These are phyloP conservation scores for Nidularia sp. DNA, from an alignment of 768 basidiomycete genomes.

Conservation along the genomic window DNA sequence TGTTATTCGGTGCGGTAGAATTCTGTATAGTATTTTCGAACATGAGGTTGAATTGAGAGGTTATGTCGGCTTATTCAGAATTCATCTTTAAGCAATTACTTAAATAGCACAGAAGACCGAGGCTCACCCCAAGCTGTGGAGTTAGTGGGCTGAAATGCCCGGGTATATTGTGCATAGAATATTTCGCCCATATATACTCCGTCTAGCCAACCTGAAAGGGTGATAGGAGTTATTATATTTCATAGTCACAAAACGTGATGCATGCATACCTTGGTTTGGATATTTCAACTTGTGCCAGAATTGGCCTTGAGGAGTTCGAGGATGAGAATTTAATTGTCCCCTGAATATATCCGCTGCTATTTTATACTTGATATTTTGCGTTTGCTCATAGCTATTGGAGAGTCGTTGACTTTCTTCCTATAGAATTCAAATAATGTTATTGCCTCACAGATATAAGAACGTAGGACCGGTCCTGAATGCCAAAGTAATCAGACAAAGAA, in stretches of 20 bases:
- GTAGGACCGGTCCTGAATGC: conserved; percentile 2
- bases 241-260: not conserved
- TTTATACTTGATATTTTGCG: conserved; percentile 32
- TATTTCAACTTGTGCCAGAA: conserved; percentile 44
- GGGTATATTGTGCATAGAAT: conserved; percentile 38
- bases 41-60: conserved; percentile 37
- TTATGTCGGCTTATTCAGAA: conserved; percentile 28
- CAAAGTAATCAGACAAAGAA: not conserved
- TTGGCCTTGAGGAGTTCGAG: conserved; percentile 39
- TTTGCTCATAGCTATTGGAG: conserved; percentile 25
- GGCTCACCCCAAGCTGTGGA: conserved; percentile 31
- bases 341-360: conserved; percentile 34
- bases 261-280: conserved; percentile 32
- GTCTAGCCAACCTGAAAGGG: conserved; percentile 34
- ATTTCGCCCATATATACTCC: conserved; percentile 44
- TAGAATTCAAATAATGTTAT: not conserved
- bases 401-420: not conserved
- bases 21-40: conserved; percentile 38
- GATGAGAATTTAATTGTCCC: conserved; percentile 33
- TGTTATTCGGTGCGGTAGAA: conserved; percentile 29
- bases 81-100: too few species aligned
- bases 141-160: conserved; percentile 28
- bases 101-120: too few species aligned
- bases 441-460: conserved; percentile 2
- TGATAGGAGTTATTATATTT: not conserved